Evolutionary conservation across 495 filamentous ascomycete species (phyloP).

Genomic region (Alectoria sarmentosa): DNA sequence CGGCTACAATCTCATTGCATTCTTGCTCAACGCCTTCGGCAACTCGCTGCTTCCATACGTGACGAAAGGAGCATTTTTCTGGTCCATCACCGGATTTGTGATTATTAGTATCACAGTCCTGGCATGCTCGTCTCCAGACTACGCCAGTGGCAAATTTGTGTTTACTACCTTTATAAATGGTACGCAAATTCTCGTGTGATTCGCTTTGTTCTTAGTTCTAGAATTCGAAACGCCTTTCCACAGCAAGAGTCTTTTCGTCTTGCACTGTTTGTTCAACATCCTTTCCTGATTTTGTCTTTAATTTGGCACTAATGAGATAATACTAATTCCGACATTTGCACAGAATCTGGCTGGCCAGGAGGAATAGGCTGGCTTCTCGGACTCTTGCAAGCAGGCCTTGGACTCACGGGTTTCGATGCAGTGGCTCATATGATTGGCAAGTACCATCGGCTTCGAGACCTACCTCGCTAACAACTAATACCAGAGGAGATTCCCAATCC

Average conservation of each 20-base stretch:
- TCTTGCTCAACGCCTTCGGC: slow-evolving; percentile 60
- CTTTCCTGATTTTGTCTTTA: not conserved
- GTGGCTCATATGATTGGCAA: slow-evolving; percentile 47
- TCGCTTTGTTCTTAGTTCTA: not conserved
- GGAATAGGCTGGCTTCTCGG: slow-evolving; percentile 58
- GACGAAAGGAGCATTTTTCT: slow-evolving; percentile 56
- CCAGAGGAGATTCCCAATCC: slow-evolving; percentile 64
- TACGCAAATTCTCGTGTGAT: slow-evolving; percentile 18
- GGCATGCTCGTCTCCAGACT: slow-evolving; percentile 54
- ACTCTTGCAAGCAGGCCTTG: slow-evolving; percentile 53
- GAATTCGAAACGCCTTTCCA: not conserved
- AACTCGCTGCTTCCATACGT: slow-evolving; percentile 56
- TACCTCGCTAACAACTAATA: slow-evolving; percentile 23
- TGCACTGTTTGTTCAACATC: not conserved
- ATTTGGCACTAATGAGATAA: not conserved
- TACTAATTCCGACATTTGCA: not conserved
- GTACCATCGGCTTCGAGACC: slow-evolving; percentile 28
- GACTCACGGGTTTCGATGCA: slow-evolving; percentile 56
- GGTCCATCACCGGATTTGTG: slow-evolving; percentile 61
- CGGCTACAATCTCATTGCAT: slow-evolving; percentile 53
- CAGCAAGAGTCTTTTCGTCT: not conserved
- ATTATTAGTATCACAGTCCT: slow-evolving; percentile 63
- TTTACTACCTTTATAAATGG: slow-evolving; percentile 53
- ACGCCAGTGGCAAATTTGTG: slow-evolving; percentile 50
- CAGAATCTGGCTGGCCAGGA: slow-evolving; percentile 47